Base-by-base conservation (phyloP, 768 basidiomycete genomes). In the Pilatotrama ljubarskyi region DNA sequence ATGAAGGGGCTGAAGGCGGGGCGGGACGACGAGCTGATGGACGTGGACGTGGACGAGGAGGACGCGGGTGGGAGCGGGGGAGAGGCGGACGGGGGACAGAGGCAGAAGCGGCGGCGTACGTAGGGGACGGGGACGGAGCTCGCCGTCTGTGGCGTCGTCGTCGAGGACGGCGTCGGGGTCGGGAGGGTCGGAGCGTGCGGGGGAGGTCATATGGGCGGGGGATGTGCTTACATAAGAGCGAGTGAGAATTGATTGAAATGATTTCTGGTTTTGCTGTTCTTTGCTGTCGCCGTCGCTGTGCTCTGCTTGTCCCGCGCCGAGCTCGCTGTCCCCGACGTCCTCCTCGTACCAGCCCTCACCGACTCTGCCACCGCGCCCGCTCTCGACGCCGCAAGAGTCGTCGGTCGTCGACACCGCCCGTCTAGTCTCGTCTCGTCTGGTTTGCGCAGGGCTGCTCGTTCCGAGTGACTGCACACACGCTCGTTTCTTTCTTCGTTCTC, bases 1-100 rank as follows among this genome's bases (percentile, higher is more conserved):
- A 96, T 98, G 93, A 98, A 97, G 78, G 96, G 93, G 10, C 74
- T 99, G 63, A 91, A 87, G 70, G 70, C 72, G 35, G 75, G 71
- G 41, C 57, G 54, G 22, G 74, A 68, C 46, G 69, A 70, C 49
- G 46, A 24, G 41, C 17, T 51, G 25, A 57, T 32, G 41, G 66
- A 66, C 26, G 51, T 26, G 5, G 59, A 51, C 35, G 60, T 24
- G 35, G 61, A 54, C 7, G 64, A 41, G 42, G 60, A 32, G 2
- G 40, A 43, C 37, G 53, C 55, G 40, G 61, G 48, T 13, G 55
- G 51, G 49, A 63, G 61, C n/a, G 59, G 53, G 36, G 73, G 64
- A 41, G 65, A 67, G 35, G 74, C 60, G 26, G 64, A 49, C 8
- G 42, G 47, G 24, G 57, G 64, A 57, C 62, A 42, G 50, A 59